Evolutionary conservation across 257 asterid species (phyloP), one percentile per base, ranked within the genome.

Genomic region (Scutellaria baicalensis): DNA sequence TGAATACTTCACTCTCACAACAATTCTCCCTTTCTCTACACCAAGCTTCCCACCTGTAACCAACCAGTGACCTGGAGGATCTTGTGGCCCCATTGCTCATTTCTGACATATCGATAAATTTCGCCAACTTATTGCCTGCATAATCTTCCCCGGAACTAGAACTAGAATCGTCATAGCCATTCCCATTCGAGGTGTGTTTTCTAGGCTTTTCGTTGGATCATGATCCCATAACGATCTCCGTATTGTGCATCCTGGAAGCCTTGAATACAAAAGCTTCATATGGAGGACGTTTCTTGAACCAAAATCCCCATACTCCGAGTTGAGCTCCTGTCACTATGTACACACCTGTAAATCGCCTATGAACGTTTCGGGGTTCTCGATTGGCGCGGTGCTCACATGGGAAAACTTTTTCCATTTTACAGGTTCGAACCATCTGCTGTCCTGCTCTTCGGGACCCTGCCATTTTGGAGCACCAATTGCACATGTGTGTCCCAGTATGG

Each of bases 381-480:
- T 79, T 5, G 97, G 96, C 27, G 97, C 91, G 2, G 88, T 85
- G 86, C 94, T 88, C 55, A 88, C 88, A 58, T 91, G 95, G 57
- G 92, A 88, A 59, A 88, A 91, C 38, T 91, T 91, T 74, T 91
- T 91, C 96, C 95, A 91, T 47, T 91, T 91, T 68, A 91, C 86
- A 0, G 95, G 91, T 79, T 91, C 97, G 42, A 91, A 88, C 97
- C 96, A 91, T 69, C 96, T 52, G 78, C 94, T 86, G 79, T 91
- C 96, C 76, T 91, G 97, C 70, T 91, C 97, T 70, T 91, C 95
- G 0, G 97, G 94, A 5, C 95, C 97, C 75, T 86, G 96, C 97
- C 97, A 88, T 75, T 84, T 91, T 7, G 95, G 96, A 56, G 96
- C 93, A 48, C 96, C 97, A 7, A 91, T 88, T 8, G 93, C 89